Evolutionary conservation across 805 yeast genomes (phyloP), one percentile per base, ranked within the genome.

Genomic region (Suhomyces faveliae): DNA sequence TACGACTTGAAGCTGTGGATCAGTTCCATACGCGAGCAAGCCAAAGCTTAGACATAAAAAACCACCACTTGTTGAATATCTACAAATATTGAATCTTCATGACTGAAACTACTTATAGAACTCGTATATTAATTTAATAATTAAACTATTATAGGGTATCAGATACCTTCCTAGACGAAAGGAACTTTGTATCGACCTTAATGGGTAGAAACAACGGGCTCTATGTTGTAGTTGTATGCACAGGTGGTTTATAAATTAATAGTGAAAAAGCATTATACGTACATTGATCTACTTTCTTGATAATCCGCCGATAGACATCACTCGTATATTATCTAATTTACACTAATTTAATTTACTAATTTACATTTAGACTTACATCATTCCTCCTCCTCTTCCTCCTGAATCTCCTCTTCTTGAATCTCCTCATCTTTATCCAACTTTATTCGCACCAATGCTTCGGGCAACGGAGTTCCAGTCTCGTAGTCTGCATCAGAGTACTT

Each of bases 401-500:
- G 5, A 17, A 3, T 7, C 6, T 33, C 44, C 11, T 43, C 54
- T 19, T 45, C 55, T 5, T 30, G 50, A 22, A 50, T 58, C 20
- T 51, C 52, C 21, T 60, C 59, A 23, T 73, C 77, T n/a, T 74
- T 70, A 38, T 75, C 74, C 12, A 82, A 60, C 41, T 76, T 72
- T 25, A 85, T 73, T 42, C 91, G 69, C 3, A 85, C 85, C 52
- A 85, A 64, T 0, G 86, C 71, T 56, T 84, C 91, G 0, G 91
- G 89, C 40, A 81, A 63, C 1, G 87, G 85, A 2, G 69, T 64
- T 11, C 56, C 61, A 13, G 53, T 57, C 37, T 76, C 76, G 47
- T 72, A 73, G 48, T 76, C 81, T 38, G 63, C 64, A 13, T 71
- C 68, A 1, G 70, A 56, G 47, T 79, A 73, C 39, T 71, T 73